Evolutionary conservation across 495 filamentous ascomycete species (phyloP).

Genomic region (Hyaloscypha variabilis): DNA sequence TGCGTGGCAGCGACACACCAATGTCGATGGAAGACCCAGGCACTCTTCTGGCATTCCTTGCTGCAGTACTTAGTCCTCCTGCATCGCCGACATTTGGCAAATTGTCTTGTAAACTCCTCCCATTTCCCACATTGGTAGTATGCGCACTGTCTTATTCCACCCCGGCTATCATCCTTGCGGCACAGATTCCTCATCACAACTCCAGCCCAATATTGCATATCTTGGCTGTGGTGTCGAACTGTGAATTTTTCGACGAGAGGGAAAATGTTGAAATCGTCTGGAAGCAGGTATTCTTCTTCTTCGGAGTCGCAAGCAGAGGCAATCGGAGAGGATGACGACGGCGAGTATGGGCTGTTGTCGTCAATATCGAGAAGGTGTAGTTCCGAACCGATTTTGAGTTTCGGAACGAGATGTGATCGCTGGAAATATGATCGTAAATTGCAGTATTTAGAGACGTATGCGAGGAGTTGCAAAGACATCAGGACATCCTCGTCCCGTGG

Average conservation of each 20-base stretch:
- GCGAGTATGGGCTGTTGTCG: slow-evolving; percentile 32
- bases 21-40: slow-evolving; percentile 96
- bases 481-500: slow-evolving; percentile 96
- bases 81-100: slow-evolving; percentile 96
- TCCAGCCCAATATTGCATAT: slow-evolving; percentile 99
- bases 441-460: slow-evolving; percentile 98
- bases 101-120: slow-evolving; percentile 94
- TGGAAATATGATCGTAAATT: slow-evolving; percentile 95
- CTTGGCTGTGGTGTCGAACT: slow-evolving; percentile 86
- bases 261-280: slow-evolving; percentile 97
- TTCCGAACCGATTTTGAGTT: slow-evolving; percentile 85
- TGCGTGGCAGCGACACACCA: slow-evolving; percentile 85
- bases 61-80: slow-evolving; percentile 98
- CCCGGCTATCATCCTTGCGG: slow-evolving; percentile 92
- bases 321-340: slow-evolving; percentile 25
- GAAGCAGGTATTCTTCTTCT: slow-evolving; percentile 88
- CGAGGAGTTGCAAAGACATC: slow-evolving; percentile 96
- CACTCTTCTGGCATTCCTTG: slow-evolving; percentile 99
- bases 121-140: slow-evolving; percentile 98
- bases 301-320: slow-evolving; percentile 36
- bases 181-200: slow-evolving; percentile 99
- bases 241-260: slow-evolving; percentile 98
- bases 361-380: slow-evolving; percentile 77
- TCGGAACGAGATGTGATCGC: slow-evolving; percentile 89
- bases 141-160: slow-evolving; percentile 94